Evolutionary conservation across 371 early-diverging fungal species (phyloP).

Genomic region (Lichtheimia ornata): DNA sequence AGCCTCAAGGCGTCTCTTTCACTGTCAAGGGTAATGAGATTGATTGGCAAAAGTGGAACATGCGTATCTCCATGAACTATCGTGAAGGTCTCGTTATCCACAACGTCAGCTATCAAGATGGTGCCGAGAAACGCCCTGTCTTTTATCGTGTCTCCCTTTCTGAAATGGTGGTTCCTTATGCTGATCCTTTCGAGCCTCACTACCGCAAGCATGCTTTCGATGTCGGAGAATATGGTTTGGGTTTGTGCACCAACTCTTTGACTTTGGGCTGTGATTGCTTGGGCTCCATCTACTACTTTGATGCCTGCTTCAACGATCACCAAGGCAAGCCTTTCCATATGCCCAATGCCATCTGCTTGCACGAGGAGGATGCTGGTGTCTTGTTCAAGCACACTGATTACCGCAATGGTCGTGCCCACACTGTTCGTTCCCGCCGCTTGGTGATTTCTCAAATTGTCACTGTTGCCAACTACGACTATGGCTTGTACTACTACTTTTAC

Average conservation of each 20-base stretch:
- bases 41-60: slow-evolving; percentile 62
- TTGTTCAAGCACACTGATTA: slow-evolving; percentile 61
- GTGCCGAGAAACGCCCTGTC: slow-evolving; percentile 43
- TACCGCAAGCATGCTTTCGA: slow-evolving; percentile 54
- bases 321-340: slow-evolving; percentile 49
- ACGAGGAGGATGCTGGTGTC: slow-evolving; percentile 57
- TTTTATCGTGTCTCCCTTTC: slow-evolving; percentile 54
- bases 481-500: slow-evolving; percentile 58
- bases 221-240: slow-evolving; percentile 56
- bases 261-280: slow-evolving; percentile 57
- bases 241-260: slow-evolving; percentile 53
- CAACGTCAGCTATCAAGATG: slow-evolving; percentile 53
- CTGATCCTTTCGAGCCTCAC: slow-evolving; percentile 49
- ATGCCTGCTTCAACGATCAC: slow-evolving; percentile 53
- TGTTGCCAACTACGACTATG: slow-evolving; percentile 61
- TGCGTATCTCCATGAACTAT: slow-evolving; percentile 58
- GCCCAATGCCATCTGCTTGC: slow-evolving; percentile 55
- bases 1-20: slow-evolving; percentile 58
- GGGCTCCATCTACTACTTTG: slow-evolving; percentile 58
- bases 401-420: slow-evolving; percentile 49
- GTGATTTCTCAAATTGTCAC: slow-evolving; percentile 58
- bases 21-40: slow-evolving; percentile 51
- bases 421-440: slow-evolving; percentile 51
- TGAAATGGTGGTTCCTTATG: slow-evolving; percentile 62
- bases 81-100: slow-evolving; percentile 60